These are phyloP conservation scores for Aspergillus bertholletiae DNA, from an alignment of 495 filamentous ascomycete genomes.

Conservation along the genomic window DNA sequence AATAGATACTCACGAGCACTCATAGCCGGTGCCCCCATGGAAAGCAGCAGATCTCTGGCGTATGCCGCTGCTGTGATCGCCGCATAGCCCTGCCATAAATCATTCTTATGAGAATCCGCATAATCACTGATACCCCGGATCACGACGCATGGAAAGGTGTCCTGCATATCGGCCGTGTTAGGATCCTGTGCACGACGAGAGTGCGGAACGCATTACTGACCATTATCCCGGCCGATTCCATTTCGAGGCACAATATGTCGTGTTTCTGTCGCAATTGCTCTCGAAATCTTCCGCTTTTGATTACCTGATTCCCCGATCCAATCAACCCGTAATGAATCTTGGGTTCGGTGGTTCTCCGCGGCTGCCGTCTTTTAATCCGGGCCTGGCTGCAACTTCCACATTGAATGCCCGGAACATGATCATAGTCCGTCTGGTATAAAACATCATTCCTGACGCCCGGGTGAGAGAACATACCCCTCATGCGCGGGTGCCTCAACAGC, in stretches of 20 bases:
- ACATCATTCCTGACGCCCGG: neutral
- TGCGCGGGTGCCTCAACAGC: neutral
- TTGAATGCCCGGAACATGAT: neutral
- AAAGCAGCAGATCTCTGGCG: neutral
- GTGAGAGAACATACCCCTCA: neutral
- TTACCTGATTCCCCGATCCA: conserved; percentile 37
- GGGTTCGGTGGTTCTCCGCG: conserved; percentile 8
- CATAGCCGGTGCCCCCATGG: too few relatives aligned
- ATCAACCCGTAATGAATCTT: conserved; percentile 41
- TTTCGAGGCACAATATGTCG: conserved; percentile 35
- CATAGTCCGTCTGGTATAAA: conserved; percentile 2
- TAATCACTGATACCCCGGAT: conserved; percentile 1
- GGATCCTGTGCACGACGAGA: too few relatives aligned
- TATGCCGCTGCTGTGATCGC: neutral
- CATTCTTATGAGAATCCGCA: neutral
- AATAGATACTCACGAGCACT: too few relatives aligned
- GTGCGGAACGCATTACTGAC: too few relatives aligned
- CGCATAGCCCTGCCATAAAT: neutral
- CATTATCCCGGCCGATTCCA: neutral
- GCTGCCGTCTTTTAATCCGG: conserved; percentile 3
- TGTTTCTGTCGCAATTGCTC: conserved; percentile 20
- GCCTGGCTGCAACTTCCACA: conserved; percentile 15
- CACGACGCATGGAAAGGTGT: neutral
- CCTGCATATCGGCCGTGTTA: neutral
- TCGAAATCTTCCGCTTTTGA: conserved; percentile 27